Evolutionary conservation across 441 rosid species (phyloP).

Genomic region (Sinapis alba): DNA sequence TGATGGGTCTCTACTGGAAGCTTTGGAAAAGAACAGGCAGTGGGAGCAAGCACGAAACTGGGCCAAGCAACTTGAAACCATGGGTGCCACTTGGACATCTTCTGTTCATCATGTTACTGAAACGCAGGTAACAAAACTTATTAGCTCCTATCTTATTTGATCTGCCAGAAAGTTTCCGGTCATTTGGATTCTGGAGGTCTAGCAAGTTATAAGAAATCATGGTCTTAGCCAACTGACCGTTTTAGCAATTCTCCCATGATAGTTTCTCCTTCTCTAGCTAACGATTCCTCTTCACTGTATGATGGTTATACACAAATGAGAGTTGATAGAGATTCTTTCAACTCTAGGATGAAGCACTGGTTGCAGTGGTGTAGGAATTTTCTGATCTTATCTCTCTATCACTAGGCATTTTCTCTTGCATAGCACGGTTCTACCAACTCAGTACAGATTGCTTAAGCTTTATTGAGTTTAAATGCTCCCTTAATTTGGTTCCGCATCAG

Average conservation of each 20-base stretch:
- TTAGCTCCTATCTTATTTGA: conserved; percentile 26
- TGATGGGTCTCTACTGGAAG: conserved; percentile 89
- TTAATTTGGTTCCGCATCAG: conserved; percentile 7
- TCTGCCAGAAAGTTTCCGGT: conserved; percentile 21
- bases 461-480: conserved; percentile 17
- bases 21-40: conserved; percentile 79
- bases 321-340: conserved; percentile 24
- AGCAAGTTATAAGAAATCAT: conserved; percentile 29
- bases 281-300: conserved; percentile 22
- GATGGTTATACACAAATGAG: background rate
- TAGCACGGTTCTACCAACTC: conserved; percentile 1
- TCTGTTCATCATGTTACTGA: conserved; percentile 91
- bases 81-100: conserved; percentile 91
- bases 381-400: conserved; percentile 11
- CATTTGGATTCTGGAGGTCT: conserved; percentile 16
- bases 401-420: conserved; percentile 15
- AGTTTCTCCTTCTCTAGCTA: conserved; percentile 7
- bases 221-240: conserved; percentile 18
- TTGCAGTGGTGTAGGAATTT: conserved; percentile 22
- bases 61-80: conserved; percentile 96
- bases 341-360: conserved; percentile 6
- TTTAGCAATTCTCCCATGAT: conserved; percentile 12
- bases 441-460: conserved; percentile 11
- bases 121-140: conserved; percentile 74
- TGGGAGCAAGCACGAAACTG: conserved; percentile 99